phyloP scores from a whole-genome alignment of 2,329 filamentous ascomycete species.

The Sporothrix phasma region DNA sequence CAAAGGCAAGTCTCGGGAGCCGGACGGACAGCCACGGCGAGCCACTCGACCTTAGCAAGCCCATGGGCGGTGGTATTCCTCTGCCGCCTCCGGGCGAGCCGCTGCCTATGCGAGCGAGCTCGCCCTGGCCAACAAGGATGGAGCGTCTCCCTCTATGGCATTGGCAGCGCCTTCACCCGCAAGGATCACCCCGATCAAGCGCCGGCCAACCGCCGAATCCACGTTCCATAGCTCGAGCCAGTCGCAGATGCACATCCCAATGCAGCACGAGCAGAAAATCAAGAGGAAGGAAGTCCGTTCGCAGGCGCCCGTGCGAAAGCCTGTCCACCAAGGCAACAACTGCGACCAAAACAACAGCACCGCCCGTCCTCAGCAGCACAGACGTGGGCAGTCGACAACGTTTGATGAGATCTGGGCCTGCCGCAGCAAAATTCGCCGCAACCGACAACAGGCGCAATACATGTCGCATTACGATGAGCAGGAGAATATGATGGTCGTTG shows the following conservation, averaged over 20 bases:
- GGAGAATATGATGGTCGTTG: conserved; percentile 16
- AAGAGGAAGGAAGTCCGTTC: conserved; percentile 6
- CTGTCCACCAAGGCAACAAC: neutral
- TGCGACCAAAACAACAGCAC: too few relatives aligned
- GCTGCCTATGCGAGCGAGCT: conserved; percentile 51
- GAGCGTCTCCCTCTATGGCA: neutral
- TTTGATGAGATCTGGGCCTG: conserved; percentile 1
- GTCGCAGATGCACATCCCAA: neutral
- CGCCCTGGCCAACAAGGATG: neutral
- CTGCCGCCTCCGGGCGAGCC: conserved; percentile 73
- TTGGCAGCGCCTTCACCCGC: neutral
- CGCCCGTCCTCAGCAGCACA: neutral
- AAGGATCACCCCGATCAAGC: conserved; percentile 6
- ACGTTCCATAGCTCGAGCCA: neutral
- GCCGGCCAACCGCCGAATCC: neutral
- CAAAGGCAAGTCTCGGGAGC: neutral
- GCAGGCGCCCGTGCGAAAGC: neutral
- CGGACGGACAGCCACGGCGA: conserved; percentile 14
- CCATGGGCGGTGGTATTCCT: conserved; percentile 74
- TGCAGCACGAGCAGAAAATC: neutral
- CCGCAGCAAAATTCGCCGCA: neutral
- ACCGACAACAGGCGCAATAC: neutral
- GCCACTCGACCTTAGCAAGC: conserved; percentile 44
- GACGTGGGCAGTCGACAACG: neutral
- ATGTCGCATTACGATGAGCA: neutral